Percentiles rank a stretch among this genome's conserved stretches.
These are phyloP conservation scores for Hamigera avellanea DNA, from an alignment of 495 filamentous ascomycete species.

Conservation along the genomic window DNA sequence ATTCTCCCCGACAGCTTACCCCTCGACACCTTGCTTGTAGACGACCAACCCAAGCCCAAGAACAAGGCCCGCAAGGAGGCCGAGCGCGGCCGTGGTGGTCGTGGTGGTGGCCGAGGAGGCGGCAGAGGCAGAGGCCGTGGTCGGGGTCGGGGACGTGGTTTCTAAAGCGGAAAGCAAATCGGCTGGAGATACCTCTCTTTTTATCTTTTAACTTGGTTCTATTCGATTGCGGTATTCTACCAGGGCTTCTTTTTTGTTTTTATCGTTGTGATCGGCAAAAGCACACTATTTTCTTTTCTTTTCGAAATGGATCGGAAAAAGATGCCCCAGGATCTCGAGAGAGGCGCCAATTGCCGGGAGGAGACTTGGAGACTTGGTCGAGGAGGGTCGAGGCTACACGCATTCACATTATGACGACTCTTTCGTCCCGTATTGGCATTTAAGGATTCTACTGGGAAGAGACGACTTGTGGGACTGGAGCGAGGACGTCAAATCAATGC, in stretches of 20 bases:
- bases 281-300: too few relatives aligned
- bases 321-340: too few relatives aligned
- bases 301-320: too few relatives aligned
- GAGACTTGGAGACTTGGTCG: too few relatives aligned
- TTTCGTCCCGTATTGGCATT: too few relatives aligned
- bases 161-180: slow-evolving; percentile 21
- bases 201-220: slow-evolving; percentile 5
- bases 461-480: too few relatives aligned
- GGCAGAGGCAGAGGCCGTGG: slow-evolving; percentile 46
- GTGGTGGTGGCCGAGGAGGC: slow-evolving; percentile 44
- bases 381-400: too few relatives aligned
- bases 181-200: slow-evolving; percentile 4
- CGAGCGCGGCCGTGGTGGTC: slow-evolving; percentile 53
- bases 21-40: slow-evolving; percentile 85
- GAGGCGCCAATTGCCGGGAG: too few relatives aligned
- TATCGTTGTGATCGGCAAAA: background rate
- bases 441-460: too few relatives aligned
- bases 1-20: slow-evolving; percentile 92
- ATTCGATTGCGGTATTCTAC: slow-evolving; percentile 2
- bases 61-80: slow-evolving; percentile 97
- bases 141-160: slow-evolving; percentile 54
- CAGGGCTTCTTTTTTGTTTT: background rate
- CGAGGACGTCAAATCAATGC: too few relatives aligned
- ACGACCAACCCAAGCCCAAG: slow-evolving; percentile 96
- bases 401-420: too few relatives aligned